Evolutionary conservation across 192 early-diverging fungal species (phyloP).

Genomic region (Gigaspora rosea): DNA sequence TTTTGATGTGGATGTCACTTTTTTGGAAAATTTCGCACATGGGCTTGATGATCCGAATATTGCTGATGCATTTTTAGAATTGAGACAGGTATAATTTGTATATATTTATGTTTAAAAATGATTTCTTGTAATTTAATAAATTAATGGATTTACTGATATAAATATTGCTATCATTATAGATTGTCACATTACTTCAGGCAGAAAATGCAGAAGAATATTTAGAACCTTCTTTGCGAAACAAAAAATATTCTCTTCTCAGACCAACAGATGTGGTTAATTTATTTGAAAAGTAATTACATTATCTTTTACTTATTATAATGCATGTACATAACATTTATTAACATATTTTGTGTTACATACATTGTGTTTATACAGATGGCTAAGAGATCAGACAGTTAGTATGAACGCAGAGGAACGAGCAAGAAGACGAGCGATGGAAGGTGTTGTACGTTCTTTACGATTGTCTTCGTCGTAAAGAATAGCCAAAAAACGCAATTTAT

Average conservation of each 20-base stretch:
- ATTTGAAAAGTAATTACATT: slow-evolving; percentile 77
- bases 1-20: slow-evolving; percentile 70
- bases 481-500: not conserved
- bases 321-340: not conserved
- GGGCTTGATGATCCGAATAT: slow-evolving; percentile 67
- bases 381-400: not conserved
- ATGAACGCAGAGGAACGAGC: not conserved
- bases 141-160: not conserved
- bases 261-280: slow-evolving; percentile 62
- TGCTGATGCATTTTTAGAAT: slow-evolving; percentile 66
- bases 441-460: slow-evolving; percentile 9
- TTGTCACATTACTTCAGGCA: slow-evolving; percentile 62
- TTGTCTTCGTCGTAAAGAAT: slow-evolving; percentile 25
- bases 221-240: slow-evolving; percentile 60
- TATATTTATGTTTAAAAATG: not conserved
- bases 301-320: no score
- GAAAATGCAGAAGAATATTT: slow-evolving; percentile 82
- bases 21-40: slow-evolving; percentile 71
- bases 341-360: no score
- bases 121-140: not conserved
- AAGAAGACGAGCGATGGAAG: slow-evolving; percentile 30
- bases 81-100: slow-evolving; percentile 66
- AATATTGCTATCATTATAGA: slow-evolving; percentile 41
- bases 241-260: slow-evolving; percentile 67
- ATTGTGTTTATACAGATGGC: not conserved